Percentiles rank a stretch among this genome's conserved stretches.
Evolutionary conservation across 768 basidiomycete species (phyloP).

Genomic region (Boletus rufocinnamomeus): DNA sequence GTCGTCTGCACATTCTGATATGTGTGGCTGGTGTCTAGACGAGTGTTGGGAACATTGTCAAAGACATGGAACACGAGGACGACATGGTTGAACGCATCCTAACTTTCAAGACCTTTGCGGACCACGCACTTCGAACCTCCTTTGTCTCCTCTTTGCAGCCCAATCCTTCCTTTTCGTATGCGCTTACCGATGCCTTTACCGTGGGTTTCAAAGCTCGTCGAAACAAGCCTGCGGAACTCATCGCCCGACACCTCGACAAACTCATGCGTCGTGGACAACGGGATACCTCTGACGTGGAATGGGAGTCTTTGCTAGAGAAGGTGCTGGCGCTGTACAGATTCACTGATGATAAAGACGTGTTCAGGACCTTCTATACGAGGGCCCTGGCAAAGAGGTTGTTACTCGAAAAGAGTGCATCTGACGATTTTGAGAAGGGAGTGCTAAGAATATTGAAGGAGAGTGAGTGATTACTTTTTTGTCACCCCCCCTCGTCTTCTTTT

Average conservation of each 20-base stretch:
- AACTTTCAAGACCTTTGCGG: constrained; percentile 61
- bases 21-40: constrained; percentile 39
- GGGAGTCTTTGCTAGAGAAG: constrained; percentile 61
- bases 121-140: constrained; percentile 48
- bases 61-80: constrained; percentile 62
- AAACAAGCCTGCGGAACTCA: constrained; percentile 89
- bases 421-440: constrained; percentile 84
- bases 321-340: constrained; percentile 79
- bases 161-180: constrained; percentile 63
- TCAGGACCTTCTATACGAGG: constrained; percentile 89
- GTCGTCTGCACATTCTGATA: background rate
- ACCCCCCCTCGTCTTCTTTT: background rate
- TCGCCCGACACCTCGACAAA: constrained; percentile 87
- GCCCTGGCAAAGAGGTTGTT: constrained; percentile 85
- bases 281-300: constrained; percentile 59
- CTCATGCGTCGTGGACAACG: constrained; percentile 88
- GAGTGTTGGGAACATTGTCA: constrained; percentile 64
- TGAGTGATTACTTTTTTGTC: constrained; percentile 39
- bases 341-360: constrained; percentile 92
- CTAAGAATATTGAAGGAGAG: constrained; percentile 83
- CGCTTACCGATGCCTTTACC: constrained; percentile 70
- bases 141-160: constrained; percentile 50
- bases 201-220: constrained; percentile 72
- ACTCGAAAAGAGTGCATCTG: constrained; percentile 79
- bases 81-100: constrained; percentile 77